Evolutionary conservation across 2,329 filamentous ascomycete genomes (phyloP), one percentile per base, ranked within the genome.

Genomic region (Trichoderma brevicompactum): DNA sequence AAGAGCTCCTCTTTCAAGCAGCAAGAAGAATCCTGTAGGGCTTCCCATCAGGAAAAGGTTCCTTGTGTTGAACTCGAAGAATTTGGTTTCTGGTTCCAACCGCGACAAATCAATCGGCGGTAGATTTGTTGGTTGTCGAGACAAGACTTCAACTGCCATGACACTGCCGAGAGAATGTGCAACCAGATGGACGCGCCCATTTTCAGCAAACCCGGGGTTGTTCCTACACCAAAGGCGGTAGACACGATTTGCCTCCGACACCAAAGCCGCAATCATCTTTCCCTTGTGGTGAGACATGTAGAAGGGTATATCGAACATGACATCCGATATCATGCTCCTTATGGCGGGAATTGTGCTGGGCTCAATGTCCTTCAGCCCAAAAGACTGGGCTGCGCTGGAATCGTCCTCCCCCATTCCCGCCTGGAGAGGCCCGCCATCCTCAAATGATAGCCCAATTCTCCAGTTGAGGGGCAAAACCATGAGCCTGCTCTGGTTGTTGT

Each of bases 251-350:
- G 95, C 94, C 79, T 99, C 95, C 66, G 85, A 85, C 46, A 96
- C 89, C 54, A 97, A 88, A 1, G 95, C 94, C 49, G 89, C 85
- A 58, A 97, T 91, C 94, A 99, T 98, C 76, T 93, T 97, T 4
- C 89, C 87, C 73, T 98, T 97, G 78, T 98, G 94, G 66, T 96
- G 91, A 0, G 94, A 98, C 79, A 99, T 89, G 79, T 98, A 99
- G 75, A 97, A 98, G 0, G 95, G 95, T 56, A 99, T 94, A 75
- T 99, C 95, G 56, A 98, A 89, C 92, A 99, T 97, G 71, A 99
- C 92, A 75, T 99, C 95, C 48, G 92, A 96, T 67, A 99, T 96
- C 74, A 99, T 88, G 73, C 91, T 92, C 52, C 95, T 89, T n/a
- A 99, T 90, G 0, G 92, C 93, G 0, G 94, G 94, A 36, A 99